Evolutionary conservation across 768 basidiomycete genomes (phyloP), one percentile per base, ranked within the genome.

Genomic region (Pluteus cervinus): DNA sequence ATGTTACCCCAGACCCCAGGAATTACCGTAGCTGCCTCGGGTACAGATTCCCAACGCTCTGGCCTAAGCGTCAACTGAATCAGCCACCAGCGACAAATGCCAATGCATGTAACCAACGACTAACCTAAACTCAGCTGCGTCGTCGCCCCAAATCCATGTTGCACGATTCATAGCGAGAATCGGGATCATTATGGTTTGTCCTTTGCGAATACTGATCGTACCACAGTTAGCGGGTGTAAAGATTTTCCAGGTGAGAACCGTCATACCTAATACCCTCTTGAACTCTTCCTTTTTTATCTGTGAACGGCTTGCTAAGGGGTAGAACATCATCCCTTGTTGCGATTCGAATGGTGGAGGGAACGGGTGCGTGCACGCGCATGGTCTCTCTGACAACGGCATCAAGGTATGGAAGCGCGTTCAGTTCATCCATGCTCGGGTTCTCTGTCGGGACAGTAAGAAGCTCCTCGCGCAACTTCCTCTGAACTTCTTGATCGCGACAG

Each of bases 351-450:
- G 67, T 68, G 11, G 44, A 45, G 1, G 68, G 56, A 2, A 81
- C 68, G 0, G 79, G 77, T 0, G 76, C 37, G 41, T 82, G 65
- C 1, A 79, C 31, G 0, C 81, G 71, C 39, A 84, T 53, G 0
- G 69, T 73, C 56, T 84, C 82, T 6, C 73, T 68, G 2, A 81
- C 64, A 7, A 82, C 69, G 14, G 62, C 63, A 43, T 86, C 86
- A n/a, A 88, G 74, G 47, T 82, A 86, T 0, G 79, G 71, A 3
- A 90, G 62, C 3, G 69, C 61, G 39, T 74, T 71, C 1, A 88
- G 67, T 23, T 79, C 69, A 22, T 87, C 84, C 77, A 86, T 83
- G 3, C 69, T 66, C 3, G 83, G 82, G 1, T 58, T 72, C n/a
- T 81, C 75, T 0, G 73, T 77, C 1, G 63, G 48, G 7, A 79